A percentile compares a stretch with the other conserved stretches of the same genome.
Conservation (phyloP, 2,329 filamentous ascomycete genomes). For the Phialophora verrucosa region DNA sequence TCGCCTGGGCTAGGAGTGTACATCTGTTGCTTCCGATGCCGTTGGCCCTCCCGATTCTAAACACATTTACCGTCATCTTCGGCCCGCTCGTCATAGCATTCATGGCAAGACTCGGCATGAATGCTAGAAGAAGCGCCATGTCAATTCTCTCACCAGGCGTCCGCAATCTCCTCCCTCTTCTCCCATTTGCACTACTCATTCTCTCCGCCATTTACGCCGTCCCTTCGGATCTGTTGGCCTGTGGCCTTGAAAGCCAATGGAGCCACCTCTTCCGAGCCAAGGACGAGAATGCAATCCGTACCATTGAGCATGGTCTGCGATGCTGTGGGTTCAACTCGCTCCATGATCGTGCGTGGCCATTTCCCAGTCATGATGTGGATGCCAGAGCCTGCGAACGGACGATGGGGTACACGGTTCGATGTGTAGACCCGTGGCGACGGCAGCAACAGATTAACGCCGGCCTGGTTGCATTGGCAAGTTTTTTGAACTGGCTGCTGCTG, state of each 20-base stretch:
- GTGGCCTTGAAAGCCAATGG: slow-evolving; percentile 45
- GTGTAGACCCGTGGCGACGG: slow-evolving; percentile 42
- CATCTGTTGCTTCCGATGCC: slow-evolving; percentile 17
- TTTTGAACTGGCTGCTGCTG: slow-evolving; percentile 28
- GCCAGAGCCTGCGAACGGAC: slow-evolving; percentile 44
- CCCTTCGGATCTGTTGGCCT: slow-evolving; percentile 40
- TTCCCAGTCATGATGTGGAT: slow-evolving; percentile 43
- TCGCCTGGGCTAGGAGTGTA: slow-evolving; percentile 20
- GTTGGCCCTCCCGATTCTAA: slow-evolving; percentile 22
- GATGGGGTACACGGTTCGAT: slow-evolving; percentile 43
- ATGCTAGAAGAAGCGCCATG: slow-evolving; percentile 1
- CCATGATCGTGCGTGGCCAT: slow-evolving; percentile 49
- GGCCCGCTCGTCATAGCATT: slow-evolving; percentile 8
- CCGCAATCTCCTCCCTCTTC: slow-evolving; percentile 24
- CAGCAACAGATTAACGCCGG: slow-evolving; percentile 41
- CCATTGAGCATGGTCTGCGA: slow-evolving; percentile 44
- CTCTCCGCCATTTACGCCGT: slow-evolving; percentile 42
- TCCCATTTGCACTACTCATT: slow-evolving; percentile 43
- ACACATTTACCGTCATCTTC: slow-evolving; percentile 3
- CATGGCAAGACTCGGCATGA: neutral
- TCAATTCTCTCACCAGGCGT: slow-evolving; percentile 1
- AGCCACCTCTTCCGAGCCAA: slow-evolving; percentile 43
- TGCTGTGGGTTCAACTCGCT: slow-evolving; percentile 47
- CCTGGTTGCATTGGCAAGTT: slow-evolving; percentile 37
- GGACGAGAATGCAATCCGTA: slow-evolving; percentile 42